Base-by-base conservation (phyloP, 352 stramenopile genomes). In the Pythium insidiosum region DNA sequence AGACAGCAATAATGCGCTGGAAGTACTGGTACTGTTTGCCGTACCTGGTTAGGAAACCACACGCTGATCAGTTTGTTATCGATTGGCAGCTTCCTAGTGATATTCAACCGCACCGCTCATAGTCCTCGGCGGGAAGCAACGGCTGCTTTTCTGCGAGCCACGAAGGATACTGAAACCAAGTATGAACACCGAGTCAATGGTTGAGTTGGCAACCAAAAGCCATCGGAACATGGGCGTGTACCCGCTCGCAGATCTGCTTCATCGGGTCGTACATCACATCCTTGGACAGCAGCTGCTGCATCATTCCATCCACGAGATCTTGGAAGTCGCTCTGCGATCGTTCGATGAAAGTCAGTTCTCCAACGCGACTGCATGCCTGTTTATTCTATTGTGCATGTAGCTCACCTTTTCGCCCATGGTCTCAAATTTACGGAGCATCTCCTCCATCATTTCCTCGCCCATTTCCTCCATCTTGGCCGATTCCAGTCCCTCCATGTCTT, bases 251-350 rank as follows among this genome's bases (percentile, higher is more conserved):
- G 49, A 95, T 92, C 57, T 94, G 78, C 69, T 95, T 95, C 69
- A 99, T 98, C 10, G 96, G 96, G 55, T 98, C 91, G 72, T 99
- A 99, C 95, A 99, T 99, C 39, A 99, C 69, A 50, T 99, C 96
- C 54, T 97, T 98, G 33, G 85, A 93, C 48, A 99, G 64, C 36
- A 99, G 48, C 55, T 99, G 95, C 62, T 97, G 73, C 95, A 99
- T 98, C 82, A 99, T 98, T 23, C 92, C 89, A 55, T 99, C 95
- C 3, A 99, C 84, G 19, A 99, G 53, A 13, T 89, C 81, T 33
- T 98, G 78, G 49, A 97, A 89, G 61, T 95, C 78, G 50, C 62
- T 83, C 77, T 92, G 33, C 11, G n/a, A n/a, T n/a, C n/a, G n/a
- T n/a, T n/a, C n/a, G n/a, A n/a, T n/a, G n/a, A n/a, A n/a, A n/a